Evolutionary conservation across 768 basidiomycete genomes (phyloP).

Genomic region (Suillus hirtellus): DNA sequence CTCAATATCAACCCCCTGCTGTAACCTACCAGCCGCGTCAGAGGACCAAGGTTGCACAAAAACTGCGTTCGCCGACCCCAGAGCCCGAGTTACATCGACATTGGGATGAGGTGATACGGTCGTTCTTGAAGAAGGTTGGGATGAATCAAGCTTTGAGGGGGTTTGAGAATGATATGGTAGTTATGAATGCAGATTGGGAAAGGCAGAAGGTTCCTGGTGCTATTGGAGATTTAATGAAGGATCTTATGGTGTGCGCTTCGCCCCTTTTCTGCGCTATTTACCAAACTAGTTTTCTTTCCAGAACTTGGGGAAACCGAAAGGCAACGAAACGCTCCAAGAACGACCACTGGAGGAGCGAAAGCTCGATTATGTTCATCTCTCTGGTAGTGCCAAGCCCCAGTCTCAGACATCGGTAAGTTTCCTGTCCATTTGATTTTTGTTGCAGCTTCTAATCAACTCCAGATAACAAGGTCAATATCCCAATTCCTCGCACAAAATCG

Average conservation of each 20-base stretch:
- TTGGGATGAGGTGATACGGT: slow-evolving; percentile 60
- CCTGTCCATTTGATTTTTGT: background rate
- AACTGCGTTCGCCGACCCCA: slow-evolving; percentile 36
- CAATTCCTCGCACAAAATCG: slow-evolving; percentile 69
- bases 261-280: background rate
- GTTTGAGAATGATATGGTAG: slow-evolving; percentile 69
- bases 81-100: slow-evolving; percentile 50
- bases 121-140: slow-evolving; percentile 56
- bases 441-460: slow-evolving; percentile 8
- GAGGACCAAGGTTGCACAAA: slow-evolving; percentile 27
- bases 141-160: slow-evolving; percentile 60
- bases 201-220: slow-evolving; percentile 55
- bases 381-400: slow-evolving; percentile 46
- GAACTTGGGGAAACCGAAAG: slow-evolving; percentile 33
- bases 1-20: slow-evolving; percentile 28
- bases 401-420: slow-evolving; percentile 61
- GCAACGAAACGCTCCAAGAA: slow-evolving; percentile 28
- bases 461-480: slow-evolving; percentile 75
- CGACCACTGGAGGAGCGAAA: slow-evolving; percentile 66
- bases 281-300: slow-evolving; percentile 15
- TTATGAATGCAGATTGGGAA: slow-evolving; percentile 71
- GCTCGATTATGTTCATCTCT: slow-evolving; percentile 56
- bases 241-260: slow-evolving; percentile 47
- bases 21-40: slow-evolving; percentile 34
- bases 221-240: slow-evolving; percentile 49